Percentiles rank a stretch among this genome's conserved stretches.
phyloP scores from a whole-genome alignment of 371 early-diverging fungal species.

The Saksenaea vasiformis region DNA sequence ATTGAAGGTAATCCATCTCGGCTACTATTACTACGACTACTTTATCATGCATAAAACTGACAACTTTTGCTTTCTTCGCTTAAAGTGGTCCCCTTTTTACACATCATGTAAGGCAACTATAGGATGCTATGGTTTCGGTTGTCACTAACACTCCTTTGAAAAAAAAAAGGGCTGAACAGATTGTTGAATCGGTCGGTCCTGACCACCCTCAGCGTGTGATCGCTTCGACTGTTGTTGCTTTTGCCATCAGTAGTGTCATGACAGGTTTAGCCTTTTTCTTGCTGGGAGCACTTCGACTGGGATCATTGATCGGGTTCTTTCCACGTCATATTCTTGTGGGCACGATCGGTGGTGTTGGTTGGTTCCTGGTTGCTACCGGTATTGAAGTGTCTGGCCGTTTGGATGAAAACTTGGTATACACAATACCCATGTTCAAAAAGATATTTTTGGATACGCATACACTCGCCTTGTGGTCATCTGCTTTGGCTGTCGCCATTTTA shows the following conservation, averaged over 20 bases:
- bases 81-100: conserved; percentile 83
- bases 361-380: conserved; percentile 91
- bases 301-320: conserved; percentile 87
- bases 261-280: conserved; percentile 88
- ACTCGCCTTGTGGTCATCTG: conserved; percentile 78
- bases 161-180: conserved; percentile 59
- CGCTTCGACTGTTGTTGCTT: conserved; percentile 90
- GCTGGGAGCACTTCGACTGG: conserved; percentile 83
- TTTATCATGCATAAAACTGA: neutral
- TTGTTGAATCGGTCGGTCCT: conserved; percentile 62
- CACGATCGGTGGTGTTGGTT: conserved; percentile 94
- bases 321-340: conserved; percentile 96
- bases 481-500: conserved; percentile 72
- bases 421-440: conserved; percentile 54
- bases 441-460: conserved; percentile 60
- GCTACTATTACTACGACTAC: neutral
- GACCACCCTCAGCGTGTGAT: conserved; percentile 68
- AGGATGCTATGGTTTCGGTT: neutral
- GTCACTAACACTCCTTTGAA: neutral
- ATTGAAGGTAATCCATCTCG: conserved; percentile 71
- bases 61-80: neutral
- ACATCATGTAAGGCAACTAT: conserved; percentile 74
- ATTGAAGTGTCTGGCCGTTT: conserved; percentile 85
- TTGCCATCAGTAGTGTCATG: conserved; percentile 80
- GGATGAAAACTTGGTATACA: conserved; percentile 50